These are phyloP conservation scores for Exophiala bonariae DNA, from an alignment of 2,329 filamentous ascomycete genomes.

Conservation along the genomic window DNA sequence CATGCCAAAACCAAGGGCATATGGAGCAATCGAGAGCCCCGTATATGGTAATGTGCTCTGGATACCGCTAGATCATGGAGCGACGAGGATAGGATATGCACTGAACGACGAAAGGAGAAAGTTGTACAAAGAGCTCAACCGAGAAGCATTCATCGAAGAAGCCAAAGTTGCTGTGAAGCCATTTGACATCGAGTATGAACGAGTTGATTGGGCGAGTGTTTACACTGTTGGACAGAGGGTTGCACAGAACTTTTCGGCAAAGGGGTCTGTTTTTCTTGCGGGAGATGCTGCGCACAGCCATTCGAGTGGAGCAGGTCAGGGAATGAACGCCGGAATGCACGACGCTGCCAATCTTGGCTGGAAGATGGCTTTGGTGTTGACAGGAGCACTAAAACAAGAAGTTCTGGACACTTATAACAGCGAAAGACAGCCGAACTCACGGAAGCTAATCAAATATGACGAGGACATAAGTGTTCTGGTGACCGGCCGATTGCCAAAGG, in stretches of 20 bases:
- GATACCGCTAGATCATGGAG: slow-evolving; percentile 55
- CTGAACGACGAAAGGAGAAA: slow-evolving; percentile 45
- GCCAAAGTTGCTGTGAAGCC: slow-evolving; percentile 41
- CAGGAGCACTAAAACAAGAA: slow-evolving; percentile 23
- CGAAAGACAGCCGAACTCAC: slow-evolving; percentile 33
- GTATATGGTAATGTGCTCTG: slow-evolving; percentile 58
- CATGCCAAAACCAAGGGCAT: slow-evolving; percentile 49
- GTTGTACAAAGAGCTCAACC: slow-evolving; percentile 36
- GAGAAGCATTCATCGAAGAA: slow-evolving; percentile 39
- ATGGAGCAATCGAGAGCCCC: slow-evolving; percentile 52
- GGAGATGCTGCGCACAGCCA: slow-evolving; percentile 26
- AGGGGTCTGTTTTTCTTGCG: slow-evolving; percentile 24
- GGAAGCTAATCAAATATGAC: slow-evolving; percentile 35
- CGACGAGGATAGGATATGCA: slow-evolving; percentile 55
- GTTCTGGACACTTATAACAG: slow-evolving; percentile 32
- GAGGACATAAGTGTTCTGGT: slow-evolving; percentile 30
- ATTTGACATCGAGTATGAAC: slow-evolving; percentile 39
- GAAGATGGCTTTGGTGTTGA: slow-evolving; percentile 27
- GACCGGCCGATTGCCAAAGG: slow-evolving; percentile 34
- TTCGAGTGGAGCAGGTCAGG: slow-evolving; percentile 27
- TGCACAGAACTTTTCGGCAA: slow-evolving; percentile 23
- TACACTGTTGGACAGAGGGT: slow-evolving; percentile 46
- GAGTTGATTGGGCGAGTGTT: slow-evolving; percentile 47
- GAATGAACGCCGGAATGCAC: slow-evolving; percentile 29
- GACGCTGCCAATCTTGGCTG: slow-evolving; percentile 27